These are phyloP conservation scores for Suillus sp. DNA, from an alignment of 768 basidiomycete genomes.

Conservation along the genomic window DNA sequence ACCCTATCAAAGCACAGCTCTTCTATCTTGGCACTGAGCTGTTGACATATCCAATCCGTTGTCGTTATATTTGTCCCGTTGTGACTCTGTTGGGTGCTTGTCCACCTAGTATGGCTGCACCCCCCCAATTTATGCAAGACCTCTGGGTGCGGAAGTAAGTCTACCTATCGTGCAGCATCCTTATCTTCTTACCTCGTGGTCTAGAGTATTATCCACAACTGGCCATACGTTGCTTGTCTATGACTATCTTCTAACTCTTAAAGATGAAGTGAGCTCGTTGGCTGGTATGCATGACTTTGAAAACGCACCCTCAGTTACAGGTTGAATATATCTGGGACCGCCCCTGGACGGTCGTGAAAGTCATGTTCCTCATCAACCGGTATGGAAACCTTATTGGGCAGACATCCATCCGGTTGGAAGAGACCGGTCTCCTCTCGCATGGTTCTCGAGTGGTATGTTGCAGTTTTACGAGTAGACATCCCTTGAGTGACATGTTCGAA, in stretches of 20 bases:
- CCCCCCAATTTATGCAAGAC: slow-evolving; percentile 6
- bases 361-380: slow-evolving; percentile 22
- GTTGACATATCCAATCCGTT: neutral
- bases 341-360: slow-evolving; percentile 18
- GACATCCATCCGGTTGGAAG: slow-evolving; percentile 23
- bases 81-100: neutral
- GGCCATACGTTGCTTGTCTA: slow-evolving; percentile 18
- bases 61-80: neutral
- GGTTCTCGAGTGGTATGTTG: slow-evolving; percentile 19
- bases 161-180: neutral
- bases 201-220: slow-evolving; percentile 14
- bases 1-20: neutral
- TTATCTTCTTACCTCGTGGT: neutral
- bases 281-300: neutral
- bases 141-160: slow-evolving; percentile 11
- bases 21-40: neutral
- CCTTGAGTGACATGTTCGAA: neutral
- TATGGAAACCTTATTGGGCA: slow-evolving; percentile 25
- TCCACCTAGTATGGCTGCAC: slow-evolving; percentile 9
- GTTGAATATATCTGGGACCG: slow-evolving; percentile 20
- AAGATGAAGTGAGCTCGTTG: slow-evolving; percentile 16
- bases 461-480: neutral
- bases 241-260: slow-evolving; percentile 20
- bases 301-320: slow-evolving; percentile 5
- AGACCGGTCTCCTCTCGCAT: slow-evolving; percentile 23